phyloP scores from a whole-genome alignment of 177 flowering plant genomes.

The Vitis hybrid region DNA sequence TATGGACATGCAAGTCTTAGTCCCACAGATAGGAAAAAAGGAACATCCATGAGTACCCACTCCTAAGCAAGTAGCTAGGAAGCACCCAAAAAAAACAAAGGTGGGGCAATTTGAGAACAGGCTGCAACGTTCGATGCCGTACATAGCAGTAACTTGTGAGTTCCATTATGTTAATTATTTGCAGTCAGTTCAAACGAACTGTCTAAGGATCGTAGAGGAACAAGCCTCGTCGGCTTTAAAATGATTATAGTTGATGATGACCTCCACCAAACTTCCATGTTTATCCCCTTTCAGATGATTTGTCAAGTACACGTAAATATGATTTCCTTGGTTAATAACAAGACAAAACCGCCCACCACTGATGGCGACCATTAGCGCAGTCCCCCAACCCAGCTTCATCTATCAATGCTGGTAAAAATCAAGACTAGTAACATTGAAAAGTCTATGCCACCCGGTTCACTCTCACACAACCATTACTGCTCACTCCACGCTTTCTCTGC shows the following conservation, averaged over 20 bases:
- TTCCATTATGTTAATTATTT: not conserved
- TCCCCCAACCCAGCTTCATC: too few species aligned
- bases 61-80: not conserved
- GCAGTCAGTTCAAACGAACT: too few species aligned
- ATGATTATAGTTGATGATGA: not conserved
- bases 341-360: too few species aligned
- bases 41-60: not conserved
- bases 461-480: too few species aligned
- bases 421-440: too few species aligned
- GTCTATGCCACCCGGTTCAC: too few species aligned
- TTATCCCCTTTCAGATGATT: slow-evolving; percentile 6
- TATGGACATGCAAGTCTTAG: not conserved
- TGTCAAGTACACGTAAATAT: not conserved
- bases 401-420: too few species aligned
- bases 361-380: too few species aligned
- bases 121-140: slow-evolving; percentile 5
- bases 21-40: not conserved
- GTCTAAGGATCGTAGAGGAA: not conserved
- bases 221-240: not conserved
- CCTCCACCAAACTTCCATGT: slow-evolving; percentile 9
- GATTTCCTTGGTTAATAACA: not conserved
- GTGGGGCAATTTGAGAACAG: slow-evolving; percentile 3
- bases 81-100: not conserved
- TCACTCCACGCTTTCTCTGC: too few species aligned
- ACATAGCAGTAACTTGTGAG: too few species aligned